Base-by-base conservation (phyloP, 805 yeast species). In the Yarrowia alimentaria region DNA sequence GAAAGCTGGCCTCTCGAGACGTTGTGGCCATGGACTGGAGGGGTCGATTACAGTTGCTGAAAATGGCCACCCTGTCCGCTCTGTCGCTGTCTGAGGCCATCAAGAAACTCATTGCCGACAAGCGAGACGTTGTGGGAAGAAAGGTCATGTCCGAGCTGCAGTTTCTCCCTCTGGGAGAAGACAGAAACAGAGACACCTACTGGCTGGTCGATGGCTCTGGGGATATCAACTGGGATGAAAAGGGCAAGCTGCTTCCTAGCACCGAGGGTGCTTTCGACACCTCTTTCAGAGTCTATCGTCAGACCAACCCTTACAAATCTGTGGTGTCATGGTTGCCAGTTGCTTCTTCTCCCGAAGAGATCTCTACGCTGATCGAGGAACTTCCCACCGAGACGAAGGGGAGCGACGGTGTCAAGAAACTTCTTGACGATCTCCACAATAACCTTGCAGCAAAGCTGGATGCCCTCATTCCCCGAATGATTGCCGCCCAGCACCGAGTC, bases 31-130 rank as follows among this genome's bases (percentile, higher is more conserved):
- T 69, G 53, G 52, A 51, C 12, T 63, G 68, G 66, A 51, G 54
- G 10, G 69, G 61, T 16, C 60, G 71, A 17, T 60, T 64, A n/a
- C 64, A 58, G 51, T 54, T 67, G 17, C 58, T 69, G 40, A 61
- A 64, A 11, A 61, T 60, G 29, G 50, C 61, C 66, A 16, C 64
- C 57, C 13, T 57, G 58, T 21, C 45, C 7, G 56, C 31, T 18
- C 40, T 28, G 30, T 57, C 28, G 54, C 49, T 40, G 55, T 48
- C 53, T 11, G 58, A 57, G 12, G 49, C 54, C 22, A 35, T 55
- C 25, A 19, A 34, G 24, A 60, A 31, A 38, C 48, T 59, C 43
- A 37, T 47, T 26, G 32, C 40, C 10, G 25, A 22, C 22, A 45
- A 34, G 18, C 14, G 32, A n/a, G 29, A 20, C 8, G 40, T 35